These are phyloP conservation scores for Cryphonectria japonica DNA, from an alignment of 2,329 filamentous ascomycete genomes.

Conservation along the genomic window DNA sequence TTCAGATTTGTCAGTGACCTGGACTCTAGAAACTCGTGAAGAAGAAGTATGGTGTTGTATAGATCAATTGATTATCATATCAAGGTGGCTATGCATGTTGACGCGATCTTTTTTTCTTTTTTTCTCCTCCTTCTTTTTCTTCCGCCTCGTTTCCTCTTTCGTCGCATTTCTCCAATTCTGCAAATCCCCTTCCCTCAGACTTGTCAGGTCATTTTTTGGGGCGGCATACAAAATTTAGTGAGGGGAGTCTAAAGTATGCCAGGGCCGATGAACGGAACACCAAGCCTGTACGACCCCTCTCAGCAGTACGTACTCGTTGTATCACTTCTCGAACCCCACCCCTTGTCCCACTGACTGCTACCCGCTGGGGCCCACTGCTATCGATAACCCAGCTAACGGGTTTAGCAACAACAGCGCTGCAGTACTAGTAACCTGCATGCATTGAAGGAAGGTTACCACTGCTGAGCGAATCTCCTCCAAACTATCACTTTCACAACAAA, in stretches of 20 bases:
- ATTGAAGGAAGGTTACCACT: background rate
- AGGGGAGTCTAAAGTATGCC: background rate
- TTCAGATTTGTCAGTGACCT: slow-evolving; percentile 10
- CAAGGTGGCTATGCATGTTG: background rate
- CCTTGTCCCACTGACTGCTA: slow-evolving; percentile 16
- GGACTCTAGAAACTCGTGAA: background rate
- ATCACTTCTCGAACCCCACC: slow-evolving; percentile 20
- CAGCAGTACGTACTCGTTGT: background rate
- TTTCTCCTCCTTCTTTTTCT: background rate
- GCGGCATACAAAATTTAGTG: background rate
- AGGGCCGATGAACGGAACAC: background rate
- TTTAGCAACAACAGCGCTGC: background rate
- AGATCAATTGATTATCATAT: background rate
- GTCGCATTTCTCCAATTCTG: slow-evolving; percentile 1
- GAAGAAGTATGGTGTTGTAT: background rate
- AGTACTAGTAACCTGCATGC: background rate
- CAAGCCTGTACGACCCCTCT: background rate
- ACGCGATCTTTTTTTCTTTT: background rate
- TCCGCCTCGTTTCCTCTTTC: background rate
- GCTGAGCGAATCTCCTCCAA: background rate
- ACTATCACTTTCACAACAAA: background rate
- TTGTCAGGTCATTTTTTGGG: background rate
- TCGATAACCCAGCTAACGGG: background rate
- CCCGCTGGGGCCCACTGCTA: background rate
- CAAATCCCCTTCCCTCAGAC: background rate